A percentile compares a stretch with the other conserved stretches of the same genome.
phyloP scores from a whole-genome alignment of 163 green algal species.

The Trebouxiophyceae sp. region DNA sequence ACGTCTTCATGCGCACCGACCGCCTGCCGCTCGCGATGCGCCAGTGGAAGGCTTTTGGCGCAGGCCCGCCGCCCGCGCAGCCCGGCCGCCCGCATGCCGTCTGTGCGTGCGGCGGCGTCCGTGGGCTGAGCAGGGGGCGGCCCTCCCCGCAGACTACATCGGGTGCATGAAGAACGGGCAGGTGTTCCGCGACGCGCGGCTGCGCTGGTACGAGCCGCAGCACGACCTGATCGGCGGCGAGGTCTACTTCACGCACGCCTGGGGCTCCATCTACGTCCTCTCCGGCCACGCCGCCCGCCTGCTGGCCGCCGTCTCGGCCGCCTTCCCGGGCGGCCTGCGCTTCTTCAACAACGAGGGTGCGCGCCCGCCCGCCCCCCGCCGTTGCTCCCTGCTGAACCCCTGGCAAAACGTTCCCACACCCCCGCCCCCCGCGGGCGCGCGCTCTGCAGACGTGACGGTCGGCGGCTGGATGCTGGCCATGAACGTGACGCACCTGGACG shows the following conservation, averaged over 20 bases:
- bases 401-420: too few relatives aligned
- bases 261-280: conserved; percentile 53
- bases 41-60: conserved; percentile 35
- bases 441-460: conserved; percentile 44
- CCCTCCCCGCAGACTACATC: conserved; percentile 42
- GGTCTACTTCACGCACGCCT: conserved; percentile 55
- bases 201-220: conserved; percentile 57
- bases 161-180: conserved; percentile 62
- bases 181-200: conserved; percentile 29
- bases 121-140: conserved; percentile 2
- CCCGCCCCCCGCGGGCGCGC: too few relatives aligned
- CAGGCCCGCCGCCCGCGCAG: conserved; percentile 35
- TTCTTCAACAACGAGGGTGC: conserved; percentile 57
- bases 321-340: conserved; percentile 23
- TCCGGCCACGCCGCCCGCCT: conserved; percentile 25
- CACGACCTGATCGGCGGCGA: conserved; percentile 34
- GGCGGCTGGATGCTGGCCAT: conserved; percentile 62
- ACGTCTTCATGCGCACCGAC: conserved; percentile 52
- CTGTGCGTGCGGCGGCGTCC: conserved; percentile 24
- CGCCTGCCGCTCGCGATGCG: conserved; percentile 29
- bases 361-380: too few relatives aligned
- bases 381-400: too few relatives aligned
- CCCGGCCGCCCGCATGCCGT: conserved; percentile 64
- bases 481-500: conserved; percentile 53
- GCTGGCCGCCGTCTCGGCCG: conserved; percentile 13